These are phyloP conservation scores for Proliferodiscus dingleyae DNA, from an alignment of 2,329 filamentous ascomycete species.

Conservation along the genomic window DNA sequence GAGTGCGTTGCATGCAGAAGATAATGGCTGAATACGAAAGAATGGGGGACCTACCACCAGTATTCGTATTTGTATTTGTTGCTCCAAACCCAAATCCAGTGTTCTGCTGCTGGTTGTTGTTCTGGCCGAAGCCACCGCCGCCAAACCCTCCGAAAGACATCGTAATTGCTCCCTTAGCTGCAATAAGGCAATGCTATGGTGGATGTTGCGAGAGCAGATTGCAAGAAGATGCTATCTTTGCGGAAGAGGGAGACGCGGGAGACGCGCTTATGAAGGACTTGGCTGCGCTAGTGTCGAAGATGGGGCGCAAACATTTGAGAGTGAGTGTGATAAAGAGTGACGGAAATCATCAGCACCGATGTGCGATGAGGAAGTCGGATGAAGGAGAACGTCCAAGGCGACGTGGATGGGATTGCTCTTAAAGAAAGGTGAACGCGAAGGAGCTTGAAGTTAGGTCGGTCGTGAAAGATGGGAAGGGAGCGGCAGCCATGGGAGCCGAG, in stretches of 20 bases:
- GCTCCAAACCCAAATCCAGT: slow-evolving; percentile 50
- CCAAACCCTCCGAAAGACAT: slow-evolving; percentile 41
- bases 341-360: slow-evolving; percentile 15
- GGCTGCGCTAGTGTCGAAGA: slow-evolving; percentile 21
- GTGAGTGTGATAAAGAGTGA: slow-evolving; percentile 21
- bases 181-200: not conserved
- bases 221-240: slow-evolving; percentile 12
- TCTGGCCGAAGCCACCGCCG: slow-evolving; percentile 59
- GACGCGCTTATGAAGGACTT: slow-evolving; percentile 21
- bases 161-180: slow-evolving; percentile 12
- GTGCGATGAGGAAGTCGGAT: slow-evolving; percentile 12
- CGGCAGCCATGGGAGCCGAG: too few species aligned
- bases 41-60: slow-evolving; percentile 33
- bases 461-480: not conserved
- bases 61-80: slow-evolving; percentile 28
- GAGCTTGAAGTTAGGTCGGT: not conserved
- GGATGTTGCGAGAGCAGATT: slow-evolving; percentile 9
- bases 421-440: not conserved
- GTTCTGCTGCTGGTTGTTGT: slow-evolving; percentile 44
- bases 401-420: slow-evolving; percentile 8
- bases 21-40: slow-evolving; percentile 7
- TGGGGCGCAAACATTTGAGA: slow-evolving; percentile 23
- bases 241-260: slow-evolving; percentile 18
- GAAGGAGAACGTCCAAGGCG: slow-evolving; percentile 7
- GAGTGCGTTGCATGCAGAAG: slow-evolving; percentile 9